phyloP scores from a whole-genome alignment of 495 filamentous ascomycete genomes.

The Aspergillus bridgeri region DNA sequence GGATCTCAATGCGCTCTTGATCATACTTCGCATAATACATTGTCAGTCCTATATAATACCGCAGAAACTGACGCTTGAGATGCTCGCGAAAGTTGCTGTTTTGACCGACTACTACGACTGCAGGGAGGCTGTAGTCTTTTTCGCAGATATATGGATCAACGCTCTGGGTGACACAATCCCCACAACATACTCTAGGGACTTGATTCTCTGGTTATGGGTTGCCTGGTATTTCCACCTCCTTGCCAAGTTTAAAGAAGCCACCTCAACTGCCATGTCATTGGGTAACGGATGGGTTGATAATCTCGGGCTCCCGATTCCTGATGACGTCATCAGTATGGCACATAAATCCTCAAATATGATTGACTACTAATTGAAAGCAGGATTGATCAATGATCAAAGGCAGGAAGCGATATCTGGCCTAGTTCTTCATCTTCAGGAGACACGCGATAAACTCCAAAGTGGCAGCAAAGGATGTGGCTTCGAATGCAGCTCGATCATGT shows the following conservation, averaged over 20 bases:
- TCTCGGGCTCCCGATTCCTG: conserved; percentile 29
- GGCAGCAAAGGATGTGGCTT: conserved; percentile 19
- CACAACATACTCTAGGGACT: neutral
- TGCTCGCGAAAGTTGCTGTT: conserved; percentile 46
- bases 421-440: conserved; percentile 15
- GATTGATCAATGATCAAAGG: conserved; percentile 18
- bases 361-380: conserved; percentile 12
- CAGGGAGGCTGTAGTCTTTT: neutral
- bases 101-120: conserved; percentile 50
- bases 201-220: conserved; percentile 1
- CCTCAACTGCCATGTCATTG: conserved; percentile 21
- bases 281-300: conserved; percentile 18
- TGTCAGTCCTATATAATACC: conserved; percentile 41
- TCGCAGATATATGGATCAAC: neutral
- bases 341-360: conserved; percentile 4
- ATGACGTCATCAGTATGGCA: conserved; percentile 14
- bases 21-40: conserved; percentile 52
- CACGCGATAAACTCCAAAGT: conserved; percentile 15
- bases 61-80: conserved; percentile 33
- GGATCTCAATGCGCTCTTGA: conserved; percentile 42
- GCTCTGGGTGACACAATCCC: neutral
- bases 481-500: conserved; percentile 31
- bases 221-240: conserved; percentile 1
- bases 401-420: conserved; percentile 16
- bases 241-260: conserved; percentile 18